These are phyloP conservation scores for Boletus tylopilopsis DNA, from an alignment of 768 basidiomycete species.

Conservation along the genomic window DNA sequence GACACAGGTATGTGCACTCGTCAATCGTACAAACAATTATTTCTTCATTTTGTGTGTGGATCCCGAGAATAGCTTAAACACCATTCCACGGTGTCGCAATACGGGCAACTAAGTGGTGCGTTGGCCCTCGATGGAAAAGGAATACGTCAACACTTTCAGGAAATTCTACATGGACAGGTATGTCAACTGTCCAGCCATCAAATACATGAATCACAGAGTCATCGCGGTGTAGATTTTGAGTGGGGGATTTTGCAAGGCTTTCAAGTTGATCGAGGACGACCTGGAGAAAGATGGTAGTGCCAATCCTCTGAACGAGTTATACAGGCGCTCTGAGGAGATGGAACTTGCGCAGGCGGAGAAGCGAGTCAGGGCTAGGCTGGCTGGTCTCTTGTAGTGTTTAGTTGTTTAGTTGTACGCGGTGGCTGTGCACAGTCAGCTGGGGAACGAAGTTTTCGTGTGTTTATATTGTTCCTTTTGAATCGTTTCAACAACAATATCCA, in stretches of 20 bases:
- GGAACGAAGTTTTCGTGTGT: constrained; percentile 36
- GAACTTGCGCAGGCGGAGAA: constrained; percentile 60
- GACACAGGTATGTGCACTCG: constrained; percentile 17
- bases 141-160: constrained; percentile 49
- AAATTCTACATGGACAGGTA: constrained; percentile 52
- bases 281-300: constrained; percentile 35
- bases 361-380: constrained; percentile 49
- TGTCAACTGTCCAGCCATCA: no score
- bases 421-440: constrained; percentile 21
- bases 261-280: constrained; percentile 42
- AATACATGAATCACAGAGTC: no score
- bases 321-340: constrained; percentile 45
- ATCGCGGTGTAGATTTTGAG: constrained; percentile 45
- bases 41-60: neutral
- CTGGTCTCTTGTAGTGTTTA: constrained; percentile 30
- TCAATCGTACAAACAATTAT: no score
- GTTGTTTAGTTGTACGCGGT: neutral
- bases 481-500: constrained; percentile 5
- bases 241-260: constrained; percentile 54
- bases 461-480: constrained; percentile 17
- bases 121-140: constrained; percentile 50
- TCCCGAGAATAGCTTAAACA: constrained; percentile 44
- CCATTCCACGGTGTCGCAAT: constrained; percentile 41
- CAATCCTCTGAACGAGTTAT: constrained; percentile 55
- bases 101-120: constrained; percentile 56